Conservation (phyloP, 2,329 filamentous ascomycete species). For the Aspergillus proliferans region DNA sequence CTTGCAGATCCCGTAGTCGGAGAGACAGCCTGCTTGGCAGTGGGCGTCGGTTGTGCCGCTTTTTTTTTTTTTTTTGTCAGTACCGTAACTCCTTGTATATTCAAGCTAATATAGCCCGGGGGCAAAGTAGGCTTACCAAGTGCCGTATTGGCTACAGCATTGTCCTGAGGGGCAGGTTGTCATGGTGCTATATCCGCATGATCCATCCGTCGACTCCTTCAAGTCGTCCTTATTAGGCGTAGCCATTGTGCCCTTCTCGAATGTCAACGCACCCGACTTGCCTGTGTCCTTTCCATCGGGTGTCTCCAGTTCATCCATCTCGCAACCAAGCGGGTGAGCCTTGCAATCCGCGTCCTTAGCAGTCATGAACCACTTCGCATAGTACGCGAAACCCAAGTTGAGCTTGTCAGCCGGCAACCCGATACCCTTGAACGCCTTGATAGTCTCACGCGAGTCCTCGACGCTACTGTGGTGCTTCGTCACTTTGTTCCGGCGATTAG, state of each 20-base stretch:
- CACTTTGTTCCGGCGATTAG: conserved; percentile 60
- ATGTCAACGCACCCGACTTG: conserved; percentile 47
- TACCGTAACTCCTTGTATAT: conserved; percentile 6
- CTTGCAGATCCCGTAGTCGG: conserved; percentile 36
- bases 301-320: conserved; percentile 54
- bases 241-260: conserved; percentile 29
- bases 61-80: conserved; percentile 15
- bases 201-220: conserved; percentile 20
- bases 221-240: conserved; percentile 17
- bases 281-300: conserved; percentile 55
- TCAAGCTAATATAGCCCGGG: background rate
- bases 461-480: conserved; percentile 64
- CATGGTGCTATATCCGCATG: conserved; percentile 25
- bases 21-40: conserved; percentile 30
- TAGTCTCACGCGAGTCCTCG: conserved; percentile 45
- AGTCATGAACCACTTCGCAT: conserved; percentile 61
- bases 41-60: conserved; percentile 28
- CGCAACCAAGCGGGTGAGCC: conserved; percentile 50
- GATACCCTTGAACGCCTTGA: conserved; percentile 55
- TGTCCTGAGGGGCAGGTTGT: conserved; percentile 24
- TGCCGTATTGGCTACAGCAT: conserved; percentile 34
- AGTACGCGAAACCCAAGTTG: conserved; percentile 63
- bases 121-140: conserved; percentile 22
- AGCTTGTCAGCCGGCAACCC: conserved; percentile 53
- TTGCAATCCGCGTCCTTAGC: conserved; percentile 44